A percentile compares a stretch with the other conserved stretches of the same genome.
Conservation (phyloP, 768 basidiomycete species). For the Suillus weaverae region DNA sequence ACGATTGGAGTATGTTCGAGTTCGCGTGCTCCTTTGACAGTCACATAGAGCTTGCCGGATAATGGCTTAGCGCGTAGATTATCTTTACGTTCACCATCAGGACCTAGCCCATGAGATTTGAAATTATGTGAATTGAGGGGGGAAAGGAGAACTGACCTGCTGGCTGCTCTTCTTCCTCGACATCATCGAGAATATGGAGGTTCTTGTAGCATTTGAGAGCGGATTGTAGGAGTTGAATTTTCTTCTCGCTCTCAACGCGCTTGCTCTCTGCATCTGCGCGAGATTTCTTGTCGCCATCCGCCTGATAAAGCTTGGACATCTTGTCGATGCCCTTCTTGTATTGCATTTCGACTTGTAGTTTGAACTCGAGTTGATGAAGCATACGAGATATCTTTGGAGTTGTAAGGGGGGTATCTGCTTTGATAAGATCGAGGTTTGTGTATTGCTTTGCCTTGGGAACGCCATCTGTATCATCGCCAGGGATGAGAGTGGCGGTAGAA, state of each 20-base stretch:
- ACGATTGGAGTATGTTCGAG: constrained; percentile 89
- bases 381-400: constrained; percentile 95
- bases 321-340: constrained; percentile 99
- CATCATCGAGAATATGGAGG: constrained; percentile 88
- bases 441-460: constrained; percentile 62
- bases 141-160: constrained; percentile 39
- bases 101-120: constrained; percentile 41
- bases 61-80: constrained; percentile 92
- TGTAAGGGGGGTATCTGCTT: constrained; percentile 95
- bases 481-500: constrained; percentile 40
- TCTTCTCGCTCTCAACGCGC: constrained; percentile 91
- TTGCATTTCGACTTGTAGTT: constrained; percentile 96
- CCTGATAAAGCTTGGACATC: constrained; percentile 96
- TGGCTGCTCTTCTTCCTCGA: constrained; percentile 77
- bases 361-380: constrained; percentile 99
- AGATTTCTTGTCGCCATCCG: constrained; percentile 96
- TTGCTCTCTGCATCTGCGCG: constrained; percentile 92
- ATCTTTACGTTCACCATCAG: constrained; percentile 86
- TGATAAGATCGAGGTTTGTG: constrained; percentile 90
- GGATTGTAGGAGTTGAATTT: constrained; percentile 88
- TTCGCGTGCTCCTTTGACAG: constrained; percentile 87
- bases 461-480: constrained; percentile 37
- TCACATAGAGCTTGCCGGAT: constrained; percentile 88
- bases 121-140: neutral
- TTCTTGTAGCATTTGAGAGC: constrained; percentile 97